Evolutionary conservation across 2,329 filamentous ascomycete genomes (phyloP), one percentile per base, ranked within the genome.

Genomic region (Cladosporium sp.): DNA sequence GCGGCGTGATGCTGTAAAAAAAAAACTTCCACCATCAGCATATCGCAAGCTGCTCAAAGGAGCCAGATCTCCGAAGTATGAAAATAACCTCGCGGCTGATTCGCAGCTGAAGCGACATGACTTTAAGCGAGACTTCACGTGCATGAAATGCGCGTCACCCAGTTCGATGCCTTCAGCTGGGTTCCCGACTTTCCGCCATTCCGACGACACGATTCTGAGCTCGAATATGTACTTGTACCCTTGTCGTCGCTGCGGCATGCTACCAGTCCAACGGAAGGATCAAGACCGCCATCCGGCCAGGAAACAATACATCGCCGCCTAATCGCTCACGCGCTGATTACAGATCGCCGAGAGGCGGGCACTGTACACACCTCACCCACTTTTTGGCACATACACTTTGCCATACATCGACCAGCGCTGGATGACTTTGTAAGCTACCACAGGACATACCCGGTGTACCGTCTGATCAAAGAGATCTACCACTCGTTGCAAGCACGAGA

Each of bases 61-160:
- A 32, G 52, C 4, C 28, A 55, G 52, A 55, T 55, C 52, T 30
- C 52, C 52, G 52, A 55, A 30, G 12, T n/a, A 11, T 54, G 51
- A 18, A 8, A 30, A n/a, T 11, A 55, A n/a, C 15, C 12, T 14
- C 18, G 26, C 28, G 30, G 52, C 52, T 55, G 28, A 55, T 32
- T 55, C 52, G 52, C 18, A n/a, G 51, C 51, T 54, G 26, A 54
- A 54, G 51, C 51, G 51, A 55, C 18, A 55, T 24, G 52, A 10
- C 18, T 32, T 32, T 32, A 32, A 32, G 52, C 52, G n/a, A 32
- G 52, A 11, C 52, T 30, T 55, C 28, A 32, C 52, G 28, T 32
- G 18, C 26, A 30, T 32, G 26, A n/a, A 21, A 55, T 30, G 28
- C 28, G 52, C 52, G 15, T 54, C 28, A 55, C 28, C 11, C 7